A percentile compares a stretch with the other conserved stretches of the same genome.
These are phyloP conservation scores for Arabidopsis suecica DNA, from an alignment of 345 rosid species.

Conservation along the genomic window DNA sequence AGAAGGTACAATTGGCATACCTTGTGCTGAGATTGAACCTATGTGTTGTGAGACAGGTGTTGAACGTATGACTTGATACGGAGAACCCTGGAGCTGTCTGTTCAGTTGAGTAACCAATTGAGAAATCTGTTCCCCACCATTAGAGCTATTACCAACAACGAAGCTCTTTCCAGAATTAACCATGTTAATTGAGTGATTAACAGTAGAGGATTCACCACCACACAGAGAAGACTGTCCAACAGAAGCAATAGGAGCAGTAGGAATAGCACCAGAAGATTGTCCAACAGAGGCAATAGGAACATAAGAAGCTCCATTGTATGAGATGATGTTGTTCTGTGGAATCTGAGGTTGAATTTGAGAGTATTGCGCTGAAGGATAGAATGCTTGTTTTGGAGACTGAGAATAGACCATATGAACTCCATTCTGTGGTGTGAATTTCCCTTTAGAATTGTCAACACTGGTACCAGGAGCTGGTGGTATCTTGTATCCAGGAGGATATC, in stretches of 20 bases:
- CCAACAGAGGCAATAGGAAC: no score
- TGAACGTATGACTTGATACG: neutral
- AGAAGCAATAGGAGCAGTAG: neutral
- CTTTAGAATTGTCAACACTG: neutral
- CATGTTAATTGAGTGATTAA: neutral
- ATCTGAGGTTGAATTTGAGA: no score
- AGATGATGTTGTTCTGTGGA: no score
- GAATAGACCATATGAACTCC: neutral
- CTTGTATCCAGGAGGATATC: neutral
- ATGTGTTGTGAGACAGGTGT: neutral
- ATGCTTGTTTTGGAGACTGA: no score
- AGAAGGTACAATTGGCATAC: neutral
- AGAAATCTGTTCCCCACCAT: neutral
- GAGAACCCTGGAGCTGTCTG: neutral
- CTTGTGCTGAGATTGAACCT: neutral
- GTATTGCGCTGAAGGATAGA: no score
- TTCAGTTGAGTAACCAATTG: neutral
- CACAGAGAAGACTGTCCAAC: neutral
- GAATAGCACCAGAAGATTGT: no score
- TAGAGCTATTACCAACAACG: neutral
- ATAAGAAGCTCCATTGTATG: no score
- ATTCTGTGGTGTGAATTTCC: neutral
- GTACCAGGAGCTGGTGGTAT: fast-evolving
- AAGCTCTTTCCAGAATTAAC: neutral
- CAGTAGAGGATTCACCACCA: no score